Evolutionary conservation across 176 grass and related monocot genomes (phyloP).

Genomic region (Luzula sylvatica): DNA sequence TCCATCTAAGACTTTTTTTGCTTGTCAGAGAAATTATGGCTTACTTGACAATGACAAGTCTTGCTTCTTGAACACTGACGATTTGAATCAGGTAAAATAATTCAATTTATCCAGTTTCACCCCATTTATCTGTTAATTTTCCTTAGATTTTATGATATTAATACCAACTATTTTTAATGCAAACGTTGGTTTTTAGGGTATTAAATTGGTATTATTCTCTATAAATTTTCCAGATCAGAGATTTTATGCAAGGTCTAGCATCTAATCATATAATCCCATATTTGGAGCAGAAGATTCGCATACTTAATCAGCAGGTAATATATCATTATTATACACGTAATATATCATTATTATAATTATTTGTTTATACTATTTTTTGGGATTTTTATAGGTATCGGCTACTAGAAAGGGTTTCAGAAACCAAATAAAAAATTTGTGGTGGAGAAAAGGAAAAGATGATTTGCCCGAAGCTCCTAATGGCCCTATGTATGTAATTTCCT

Average conservation of each 20-base stretch:
- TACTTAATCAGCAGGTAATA: conserved; percentile 95
- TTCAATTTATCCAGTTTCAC: neutral
- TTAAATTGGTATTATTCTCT: conserved; percentile 7
- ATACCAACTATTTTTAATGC: neutral
- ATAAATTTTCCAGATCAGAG: conserved; percentile 53
- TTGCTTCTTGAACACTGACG: conserved; percentile 62
- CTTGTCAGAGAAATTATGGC: conserved; percentile 57
- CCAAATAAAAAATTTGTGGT: conserved; percentile 99
- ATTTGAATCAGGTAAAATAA: conserved; percentile 72
- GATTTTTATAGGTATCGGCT: conserved; percentile 57
- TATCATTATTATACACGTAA: conserved; percentile 8
- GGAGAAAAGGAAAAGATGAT: conserved; percentile 92
- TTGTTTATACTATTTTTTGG: conserved; percentile 17
- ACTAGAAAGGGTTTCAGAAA: conserved; percentile 96
- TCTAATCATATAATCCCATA: conserved; percentile 95
- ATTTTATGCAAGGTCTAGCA: conserved; percentile 92
- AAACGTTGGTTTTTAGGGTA: neutral
- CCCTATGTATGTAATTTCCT: conserved; percentile 60
- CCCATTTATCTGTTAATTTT: conserved; percentile 12
- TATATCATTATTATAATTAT: conserved; percentile 4
- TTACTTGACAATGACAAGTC: conserved; percentile 38
- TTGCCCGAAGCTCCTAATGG: conserved; percentile 66
- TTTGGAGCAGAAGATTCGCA: conserved; percentile 95
- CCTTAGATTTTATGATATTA: neutral
- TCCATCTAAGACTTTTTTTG: no score